Base-by-base conservation (phyloP, 257 asterid species). In the Solanum chilense region DNA sequence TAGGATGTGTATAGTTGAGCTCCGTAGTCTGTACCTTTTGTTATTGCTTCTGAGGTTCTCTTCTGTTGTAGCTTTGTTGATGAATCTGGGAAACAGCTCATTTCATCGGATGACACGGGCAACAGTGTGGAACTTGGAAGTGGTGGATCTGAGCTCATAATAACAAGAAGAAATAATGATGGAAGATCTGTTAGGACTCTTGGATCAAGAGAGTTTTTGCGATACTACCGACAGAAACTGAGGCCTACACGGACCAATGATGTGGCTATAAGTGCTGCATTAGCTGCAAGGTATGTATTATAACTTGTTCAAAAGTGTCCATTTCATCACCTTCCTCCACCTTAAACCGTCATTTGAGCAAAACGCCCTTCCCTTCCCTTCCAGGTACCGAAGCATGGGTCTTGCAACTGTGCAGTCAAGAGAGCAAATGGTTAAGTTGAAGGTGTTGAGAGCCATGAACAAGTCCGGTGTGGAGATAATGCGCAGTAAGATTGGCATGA, bases 201-300 rank as follows among this genome's bases (percentile, higher is more conserved):
- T 27, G 99, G 99, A n/a, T 97, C 98, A n/a, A 94, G 98, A 89
- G 99, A 97, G 86, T 97, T 89, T 91, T 60, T 97, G 92, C 94
- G 92, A 86, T 97, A 97, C 86, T 97, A 96, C 89, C 97, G 97
- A 74, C 99, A 96, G 89, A 97, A 95, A 90, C 99, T 94, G 21
- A 94, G 97, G 20, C 99, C 99, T 8, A 90, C 93, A 12, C 88
- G 95, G 66, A 90, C 92, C 45, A 93, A 91, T 87, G 89, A 92
- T 69, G 88, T 91, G 23, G 89, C 93, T 45, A 91, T 92, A 29
- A 86, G 93, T 58, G 93, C 91, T 88, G 89, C 93, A 84, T 88
- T 97, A 86, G 95, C 98, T 9, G 83, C 96, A 78, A 93, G 98
- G 99, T 97, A 70, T 82, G 87, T 82, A 44, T 70, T n/a, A 3